phyloP scores from a whole-genome alignment of 768 basidiomycete genomes.

The Mycena crocata region DNA sequence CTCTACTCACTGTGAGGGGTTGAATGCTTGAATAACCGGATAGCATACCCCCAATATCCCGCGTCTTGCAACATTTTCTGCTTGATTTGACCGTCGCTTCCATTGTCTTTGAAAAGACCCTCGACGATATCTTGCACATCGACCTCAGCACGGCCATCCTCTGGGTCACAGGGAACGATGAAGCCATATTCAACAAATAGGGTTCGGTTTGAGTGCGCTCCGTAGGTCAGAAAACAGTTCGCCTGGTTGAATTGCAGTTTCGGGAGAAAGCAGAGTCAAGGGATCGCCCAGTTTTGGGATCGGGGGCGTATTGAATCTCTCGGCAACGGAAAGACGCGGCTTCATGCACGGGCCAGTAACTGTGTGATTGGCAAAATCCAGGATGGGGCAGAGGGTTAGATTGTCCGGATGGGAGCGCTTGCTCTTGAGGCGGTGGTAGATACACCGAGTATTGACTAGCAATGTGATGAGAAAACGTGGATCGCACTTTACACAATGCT shows the following conservation, averaged over 20 bases:
- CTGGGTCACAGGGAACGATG: conserved; percentile 53
- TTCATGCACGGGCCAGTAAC: conserved; percentile 53
- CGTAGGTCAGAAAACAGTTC: conserved; percentile 86
- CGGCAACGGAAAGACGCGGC: conserved; percentile 51
- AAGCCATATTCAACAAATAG: conserved; percentile 95
- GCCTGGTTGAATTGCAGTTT: conserved; percentile 51
- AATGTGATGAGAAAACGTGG: conserved; percentile 17
- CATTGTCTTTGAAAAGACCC: conserved; percentile 59
- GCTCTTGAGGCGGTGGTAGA: conserved; percentile 73
- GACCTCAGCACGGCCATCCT: conserved; percentile 62
- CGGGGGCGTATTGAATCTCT: conserved; percentile 51
- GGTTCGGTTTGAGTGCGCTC: conserved; percentile 78
- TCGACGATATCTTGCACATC: conserved; percentile 70
- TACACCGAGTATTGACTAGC: conserved; percentile 93
- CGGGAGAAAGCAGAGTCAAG: conserved; percentile 64
- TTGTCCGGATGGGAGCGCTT: conserved; percentile 73
- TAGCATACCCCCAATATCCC: conserved; percentile 86
- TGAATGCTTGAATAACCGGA: neutral
- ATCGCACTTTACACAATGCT: conserved; percentile 44
- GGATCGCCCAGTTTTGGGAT: conserved; percentile 53
- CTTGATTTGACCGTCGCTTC: conserved; percentile 55
- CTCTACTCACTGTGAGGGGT: conserved; percentile 54
- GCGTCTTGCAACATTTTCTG: conserved; percentile 65
- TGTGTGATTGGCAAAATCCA: conserved; percentile 92
- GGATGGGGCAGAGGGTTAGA: conserved; percentile 86